Base-by-base conservation (phyloP, 306 rosid species). In the Betula pendula region DNA sequence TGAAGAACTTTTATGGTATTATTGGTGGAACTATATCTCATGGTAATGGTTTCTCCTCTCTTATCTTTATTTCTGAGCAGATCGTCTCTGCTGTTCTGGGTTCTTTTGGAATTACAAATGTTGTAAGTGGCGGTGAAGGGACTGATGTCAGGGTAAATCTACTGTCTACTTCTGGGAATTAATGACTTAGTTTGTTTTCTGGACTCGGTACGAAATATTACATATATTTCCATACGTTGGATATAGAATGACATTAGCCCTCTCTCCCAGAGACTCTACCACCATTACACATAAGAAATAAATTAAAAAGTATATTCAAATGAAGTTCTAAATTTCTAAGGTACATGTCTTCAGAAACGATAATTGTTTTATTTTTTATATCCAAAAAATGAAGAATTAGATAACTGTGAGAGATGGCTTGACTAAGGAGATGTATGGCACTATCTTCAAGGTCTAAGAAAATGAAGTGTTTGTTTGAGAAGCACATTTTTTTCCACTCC, bases 41-140 rank as follows among this genome's bases (percentile, higher is more conserved):
- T 16, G n/a, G 13, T 73, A 24, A 63, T 77, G 55, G 38, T 74
- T 73, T 70, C 68, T 73, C 70, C 50, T 81, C 58, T 58, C 67
- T 79, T 53, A 20, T 69, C 71, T 77, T 76, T 77, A 19, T 22
- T 78, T 50, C 48, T 73, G 13, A 53, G 71, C 90, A 96, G 99
- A 85, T 92, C 53, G 78, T 96, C 72, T 92, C 97, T 69, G 93
- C 98, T 53, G 90, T 96, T 85, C 90, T 96, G 24, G 91, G 97
- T 73, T 96, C 99, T 75, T 80, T 96, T 14, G 97, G 97, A 80
- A 79, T 92, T 82, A 80, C 92, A 79, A 87, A 77, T 73, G 76
- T 84, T 72, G 81, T 82, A 55, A 85, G 87, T 84, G 91, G 90
- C 55, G 62, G 81, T 82, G 96, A 89, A 77, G 98, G 91, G 82